phyloP scores from a whole-genome alignment of 768 basidiomycete genomes.

The Leccinum aurantiacum region DNA sequence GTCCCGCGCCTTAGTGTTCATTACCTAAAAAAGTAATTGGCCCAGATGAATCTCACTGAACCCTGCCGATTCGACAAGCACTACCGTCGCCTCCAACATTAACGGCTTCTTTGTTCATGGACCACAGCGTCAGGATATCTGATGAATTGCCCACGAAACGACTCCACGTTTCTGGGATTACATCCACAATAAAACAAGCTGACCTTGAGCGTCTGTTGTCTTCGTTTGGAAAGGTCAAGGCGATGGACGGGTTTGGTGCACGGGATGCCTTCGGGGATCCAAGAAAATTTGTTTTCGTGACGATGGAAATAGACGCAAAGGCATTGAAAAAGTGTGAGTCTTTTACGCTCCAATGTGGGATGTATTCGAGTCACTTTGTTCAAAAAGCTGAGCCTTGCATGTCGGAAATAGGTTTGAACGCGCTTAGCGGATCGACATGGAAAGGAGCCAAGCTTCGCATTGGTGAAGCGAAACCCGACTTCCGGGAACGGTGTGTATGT shows the following conservation, averaged over 20 bases:
- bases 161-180: constrained; percentile 74
- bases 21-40: neutral
- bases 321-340: constrained; percentile 66
- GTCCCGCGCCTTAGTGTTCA: neutral
- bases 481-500: constrained; percentile 50
- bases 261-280: constrained; percentile 64
- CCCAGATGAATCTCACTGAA: neutral
- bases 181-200: constrained; percentile 54
- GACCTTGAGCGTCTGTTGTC: constrained; percentile 61
- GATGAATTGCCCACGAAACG: constrained; percentile 48
- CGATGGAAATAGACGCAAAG: constrained; percentile 59
- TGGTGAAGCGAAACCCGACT: constrained; percentile 82
- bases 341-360: neutral
- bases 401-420: constrained; percentile 58
- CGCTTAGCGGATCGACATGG: constrained; percentile 81
- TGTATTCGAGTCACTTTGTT: neutral
- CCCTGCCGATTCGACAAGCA: neutral
- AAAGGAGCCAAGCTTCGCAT: constrained; percentile 84
- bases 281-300: constrained; percentile 72
- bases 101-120: neutral
- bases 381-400: constrained; percentile 1
- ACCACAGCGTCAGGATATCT: constrained; percentile 9
- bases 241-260: constrained; percentile 68
- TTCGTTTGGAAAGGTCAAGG: constrained; percentile 65
- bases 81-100: neutral